Evolutionary conservation across 306 rosid species (phyloP).

Genomic region (Lathyrus tuberosus): DNA sequence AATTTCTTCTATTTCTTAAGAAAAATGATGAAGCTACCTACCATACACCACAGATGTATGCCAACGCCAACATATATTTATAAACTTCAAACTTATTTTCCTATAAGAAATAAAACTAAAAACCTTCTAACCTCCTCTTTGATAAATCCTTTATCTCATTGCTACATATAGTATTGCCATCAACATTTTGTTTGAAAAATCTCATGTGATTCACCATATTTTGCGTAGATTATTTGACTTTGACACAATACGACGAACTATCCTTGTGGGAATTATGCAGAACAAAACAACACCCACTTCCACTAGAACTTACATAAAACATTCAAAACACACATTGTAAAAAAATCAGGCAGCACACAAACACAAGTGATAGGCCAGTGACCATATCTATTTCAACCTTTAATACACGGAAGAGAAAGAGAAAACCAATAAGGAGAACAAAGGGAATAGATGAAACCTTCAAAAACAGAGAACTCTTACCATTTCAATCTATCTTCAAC

Average conservation of each 20-base stretch:
- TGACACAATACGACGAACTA: slow-evolving; percentile 12
- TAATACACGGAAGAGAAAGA: not conserved
- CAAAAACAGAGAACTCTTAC: not conserved
- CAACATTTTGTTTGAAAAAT: slow-evolving; percentile 6
- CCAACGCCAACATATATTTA: slow-evolving; percentile 24
- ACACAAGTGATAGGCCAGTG: not conserved
- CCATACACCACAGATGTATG: slow-evolving; percentile 22
- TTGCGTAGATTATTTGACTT: slow-evolving; percentile 12
- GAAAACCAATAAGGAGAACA: not conserved
- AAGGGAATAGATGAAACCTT: not conserved
- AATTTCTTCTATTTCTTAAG: not conserved
- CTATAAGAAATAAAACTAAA: not conserved
- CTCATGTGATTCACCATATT: slow-evolving; percentile 7
- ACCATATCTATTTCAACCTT: not conserved
- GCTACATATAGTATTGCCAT: not conserved
- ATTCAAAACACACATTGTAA: not conserved
- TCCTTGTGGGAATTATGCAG: slow-evolving; percentile 17
- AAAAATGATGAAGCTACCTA: slow-evolving; percentile 36
- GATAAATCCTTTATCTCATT: not conserved
- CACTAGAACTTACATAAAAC: slow-evolving; percentile 6
- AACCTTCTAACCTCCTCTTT: not conserved
- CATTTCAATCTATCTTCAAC: not conserved
- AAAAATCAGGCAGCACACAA: slow-evolving; percentile 11
- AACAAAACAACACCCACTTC: slow-evolving; percentile 23
- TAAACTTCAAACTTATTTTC: slow-evolving; percentile 12